Evolutionary conservation across 441 rosid genomes (phyloP), one percentile per base, ranked within the genome.

Genomic region (Populus hybrid): DNA sequence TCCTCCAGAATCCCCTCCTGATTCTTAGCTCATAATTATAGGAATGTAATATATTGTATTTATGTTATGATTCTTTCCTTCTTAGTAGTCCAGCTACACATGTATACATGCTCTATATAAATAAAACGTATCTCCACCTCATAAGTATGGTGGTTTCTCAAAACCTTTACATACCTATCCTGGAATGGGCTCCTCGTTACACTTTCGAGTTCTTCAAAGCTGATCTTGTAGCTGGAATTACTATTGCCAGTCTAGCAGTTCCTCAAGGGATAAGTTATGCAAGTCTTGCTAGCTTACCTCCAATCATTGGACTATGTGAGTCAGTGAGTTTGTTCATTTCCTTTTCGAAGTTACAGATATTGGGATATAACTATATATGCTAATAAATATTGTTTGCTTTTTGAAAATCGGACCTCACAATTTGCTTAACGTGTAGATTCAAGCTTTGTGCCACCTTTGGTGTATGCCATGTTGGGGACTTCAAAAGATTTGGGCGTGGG

Each of bases 251-350:
- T 76, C 93, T 91, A 26, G 92, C 93, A 11, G 90, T 92, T 73
- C 97, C 97, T 70, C 97, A 92, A 76, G 97, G 93, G 77, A 90
- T 88, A 14, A 90, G 97, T 79, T 92, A 92, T 24, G 94, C 97
- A 1, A 87, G 89, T 79, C 90, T 90, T 9, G 94, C 94, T 36
- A 92, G 91, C 81, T 81, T 92, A 84, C 94, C 94, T 7, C 97
- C 97, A 14, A 88, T 90, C 70, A 88, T 89, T 68, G 97, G 97
- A 79, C 87, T 90, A 28, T 92, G 97, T 92, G 85, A 89, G 93
- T 83, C 59, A 53, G 1, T 6, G 3, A 46, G 18, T 30, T 30
- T 30, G 1, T 30, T 67, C 16, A 14, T 14, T 66, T 12, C 35
- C 34, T 67, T 16, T 30, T 32, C 4, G 18, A 67, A 67, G 3